A percentile compares a stretch with the other conserved stretches of the same genome.
Conservation (phyloP, 495 filamentous ascomycete species). For the Chaetomidium leptoderma region DNA sequence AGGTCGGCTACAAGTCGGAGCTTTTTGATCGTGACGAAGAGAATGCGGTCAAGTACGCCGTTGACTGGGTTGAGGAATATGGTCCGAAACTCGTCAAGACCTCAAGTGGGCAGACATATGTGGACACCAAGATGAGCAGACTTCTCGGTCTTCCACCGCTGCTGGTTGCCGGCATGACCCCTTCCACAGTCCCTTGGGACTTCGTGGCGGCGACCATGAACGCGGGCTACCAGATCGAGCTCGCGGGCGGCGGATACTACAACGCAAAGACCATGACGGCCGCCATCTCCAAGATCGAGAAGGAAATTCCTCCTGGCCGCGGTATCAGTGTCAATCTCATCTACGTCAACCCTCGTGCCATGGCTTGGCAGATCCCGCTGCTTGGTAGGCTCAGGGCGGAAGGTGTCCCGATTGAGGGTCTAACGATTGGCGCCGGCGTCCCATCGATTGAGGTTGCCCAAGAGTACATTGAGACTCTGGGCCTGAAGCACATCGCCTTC, state of each 20-base stretch:
- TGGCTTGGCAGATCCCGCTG: slow-evolving; percentile 96
- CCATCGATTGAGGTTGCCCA: slow-evolving; percentile 91
- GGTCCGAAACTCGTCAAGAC: slow-evolving; percentile 85
- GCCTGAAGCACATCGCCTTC: slow-evolving; percentile 90
- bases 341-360: slow-evolving; percentile 92
- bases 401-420: slow-evolving; percentile 87
- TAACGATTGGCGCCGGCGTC: slow-evolving; percentile 92
- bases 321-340: slow-evolving; percentile 94
- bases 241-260: slow-evolving; percentile 92
- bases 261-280: slow-evolving; percentile 85
- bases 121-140: slow-evolving; percentile 97
- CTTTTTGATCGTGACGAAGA: slow-evolving; percentile 92
- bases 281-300: slow-evolving; percentile 85
- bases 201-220: slow-evolving; percentile 96
- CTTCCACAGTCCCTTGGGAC: slow-evolving; percentile 88
- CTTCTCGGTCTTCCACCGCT: slow-evolving; percentile 84
- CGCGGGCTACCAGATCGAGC: slow-evolving; percentile 88
- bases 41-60: slow-evolving; percentile 87
- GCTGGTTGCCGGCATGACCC: slow-evolving; percentile 96
- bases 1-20: slow-evolving; percentile 95
- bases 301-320: slow-evolving; percentile 78
- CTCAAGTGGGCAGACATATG: slow-evolving; percentile 77
- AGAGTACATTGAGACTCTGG: slow-evolving; percentile 91
- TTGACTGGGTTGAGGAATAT: slow-evolving; percentile 97
- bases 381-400: slow-evolving; percentile 78